Evolutionary conservation across 2,329 filamentous ascomycete species (phyloP).

Genomic region (Talaromyces sp.): DNA sequence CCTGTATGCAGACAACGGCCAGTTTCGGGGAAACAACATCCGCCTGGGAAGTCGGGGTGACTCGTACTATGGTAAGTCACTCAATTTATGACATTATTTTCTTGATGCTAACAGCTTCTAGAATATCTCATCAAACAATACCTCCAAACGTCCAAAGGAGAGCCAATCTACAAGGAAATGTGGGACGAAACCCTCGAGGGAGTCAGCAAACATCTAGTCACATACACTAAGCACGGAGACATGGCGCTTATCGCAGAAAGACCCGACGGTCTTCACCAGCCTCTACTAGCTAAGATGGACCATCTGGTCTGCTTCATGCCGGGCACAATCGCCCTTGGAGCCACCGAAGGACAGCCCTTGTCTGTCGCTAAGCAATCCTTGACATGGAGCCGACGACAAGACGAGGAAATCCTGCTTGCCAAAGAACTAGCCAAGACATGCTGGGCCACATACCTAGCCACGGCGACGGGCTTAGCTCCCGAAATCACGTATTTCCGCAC

Average conservation of each 20-base stretch:
- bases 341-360: conserved; percentile 72
- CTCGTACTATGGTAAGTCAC: conserved; percentile 70
- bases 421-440: conserved; percentile 93
- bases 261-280: conserved; percentile 62
- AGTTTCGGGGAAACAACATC: conserved; percentile 79
- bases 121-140: conserved; percentile 99
- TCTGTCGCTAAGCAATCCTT: conserved; percentile 66
- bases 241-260: conserved; percentile 90
- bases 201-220: conserved; percentile 85
- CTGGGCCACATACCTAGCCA: conserved; percentile 94
- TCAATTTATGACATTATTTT: neutral
- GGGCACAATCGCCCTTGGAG: conserved; percentile 85
- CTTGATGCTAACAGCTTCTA: conserved; percentile 14
- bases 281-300: conserved; percentile 87
- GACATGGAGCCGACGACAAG: conserved; percentile 71
- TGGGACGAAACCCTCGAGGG: conserved; percentile 83
- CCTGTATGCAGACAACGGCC: conserved; percentile 71
- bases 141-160: conserved; percentile 81
- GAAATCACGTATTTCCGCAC: conserved; percentile 92
- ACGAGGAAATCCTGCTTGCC: conserved; percentile 81
- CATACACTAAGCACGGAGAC: conserved; percentile 73
- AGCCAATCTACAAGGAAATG: conserved; percentile 82
- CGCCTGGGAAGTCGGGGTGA: conserved; percentile 90
- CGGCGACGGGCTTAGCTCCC: conserved; percentile 82
- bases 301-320: conserved; percentile 97